Conservation (phyloP, 805 yeast genomes). For the Suhomyces prunicola region DNA sequence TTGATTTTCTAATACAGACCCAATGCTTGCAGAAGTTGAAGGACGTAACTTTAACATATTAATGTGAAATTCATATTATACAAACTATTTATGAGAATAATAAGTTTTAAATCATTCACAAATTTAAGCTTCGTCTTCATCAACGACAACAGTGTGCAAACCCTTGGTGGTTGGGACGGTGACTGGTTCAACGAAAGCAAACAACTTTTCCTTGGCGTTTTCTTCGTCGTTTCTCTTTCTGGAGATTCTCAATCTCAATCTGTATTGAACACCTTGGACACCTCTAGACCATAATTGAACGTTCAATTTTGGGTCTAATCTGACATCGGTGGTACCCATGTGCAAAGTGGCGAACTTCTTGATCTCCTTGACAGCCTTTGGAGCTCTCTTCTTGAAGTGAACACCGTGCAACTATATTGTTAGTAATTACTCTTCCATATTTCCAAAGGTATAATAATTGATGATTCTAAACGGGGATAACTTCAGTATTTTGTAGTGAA, state of each 20-base stretch:
- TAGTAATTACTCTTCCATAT: conserved; percentile 34
- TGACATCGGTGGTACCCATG: conserved; percentile 99
- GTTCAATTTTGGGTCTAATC: conserved; percentile 98
- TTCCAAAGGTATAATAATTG: background rate
- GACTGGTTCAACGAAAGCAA: conserved; percentile 97
- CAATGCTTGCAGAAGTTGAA: background rate
- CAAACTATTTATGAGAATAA: conserved; percentile 10
- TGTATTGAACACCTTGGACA: conserved; percentile 97
- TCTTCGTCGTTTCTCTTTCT: conserved; percentile 99
- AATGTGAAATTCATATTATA: conserved; percentile 9
- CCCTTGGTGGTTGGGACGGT: conserved; percentile 94
- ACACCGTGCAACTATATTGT: conserved; percentile 86
- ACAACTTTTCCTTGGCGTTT: conserved; percentile 96
- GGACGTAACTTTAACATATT: background rate
- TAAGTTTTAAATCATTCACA: conserved; percentile 7
- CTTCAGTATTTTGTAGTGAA: background rate
- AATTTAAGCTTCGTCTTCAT: conserved; percentile 60
- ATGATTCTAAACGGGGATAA: background rate
- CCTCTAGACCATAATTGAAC: conserved; percentile 99
- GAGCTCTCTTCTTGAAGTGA: conserved; percentile 99
- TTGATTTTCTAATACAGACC: background rate
- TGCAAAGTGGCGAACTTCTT: conserved; percentile 97
- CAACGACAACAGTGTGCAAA: conserved; percentile 95
- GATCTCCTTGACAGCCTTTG: conserved; percentile 99
- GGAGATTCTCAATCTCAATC: conserved; percentile 97